Conservation (phyloP, 768 basidiomycete species). For the Boletus sp. region DNA sequence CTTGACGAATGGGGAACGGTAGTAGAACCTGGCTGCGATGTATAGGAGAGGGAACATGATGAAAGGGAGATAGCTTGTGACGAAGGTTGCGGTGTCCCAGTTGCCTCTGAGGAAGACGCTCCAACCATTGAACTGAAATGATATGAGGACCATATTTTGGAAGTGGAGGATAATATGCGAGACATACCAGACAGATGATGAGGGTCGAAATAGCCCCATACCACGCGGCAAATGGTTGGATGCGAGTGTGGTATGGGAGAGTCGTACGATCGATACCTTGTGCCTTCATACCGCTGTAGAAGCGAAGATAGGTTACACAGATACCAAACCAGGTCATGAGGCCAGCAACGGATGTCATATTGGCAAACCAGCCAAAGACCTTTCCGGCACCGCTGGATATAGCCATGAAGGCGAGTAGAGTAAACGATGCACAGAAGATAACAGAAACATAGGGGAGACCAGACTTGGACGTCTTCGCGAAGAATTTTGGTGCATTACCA, state of each 20-base stretch:
- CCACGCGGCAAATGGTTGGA: constrained; percentile 78
- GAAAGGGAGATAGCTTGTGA: constrained; percentile 79
- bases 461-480: constrained; percentile 59
- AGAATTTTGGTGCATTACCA: constrained; percentile 81
- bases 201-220: constrained; percentile 35
- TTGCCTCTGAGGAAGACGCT: constrained; percentile 48
- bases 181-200: constrained; percentile 60
- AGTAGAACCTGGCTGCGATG: constrained; percentile 49
- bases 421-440: constrained; percentile 63
- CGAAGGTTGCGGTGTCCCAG: constrained; percentile 64
- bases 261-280: constrained; percentile 73
- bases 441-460: constrained; percentile 80
- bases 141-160: constrained; percentile 25
- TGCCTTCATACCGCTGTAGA: constrained; percentile 74
- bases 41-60: constrained; percentile 76
- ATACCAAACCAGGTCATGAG: constrained; percentile 84
- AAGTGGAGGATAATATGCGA: neutral
- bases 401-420: constrained; percentile 79
- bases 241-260: constrained; percentile 63
- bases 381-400: constrained; percentile 58
- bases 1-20: constrained; percentile 20
- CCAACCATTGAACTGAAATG: constrained; percentile 46
- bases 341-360: constrained; percentile 68
- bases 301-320: constrained; percentile 72
- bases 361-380: constrained; percentile 80